phyloP scores from a whole-genome alignment of 2,329 filamentous ascomycete genomes.

The Cyphellophora attinorum region DNA sequence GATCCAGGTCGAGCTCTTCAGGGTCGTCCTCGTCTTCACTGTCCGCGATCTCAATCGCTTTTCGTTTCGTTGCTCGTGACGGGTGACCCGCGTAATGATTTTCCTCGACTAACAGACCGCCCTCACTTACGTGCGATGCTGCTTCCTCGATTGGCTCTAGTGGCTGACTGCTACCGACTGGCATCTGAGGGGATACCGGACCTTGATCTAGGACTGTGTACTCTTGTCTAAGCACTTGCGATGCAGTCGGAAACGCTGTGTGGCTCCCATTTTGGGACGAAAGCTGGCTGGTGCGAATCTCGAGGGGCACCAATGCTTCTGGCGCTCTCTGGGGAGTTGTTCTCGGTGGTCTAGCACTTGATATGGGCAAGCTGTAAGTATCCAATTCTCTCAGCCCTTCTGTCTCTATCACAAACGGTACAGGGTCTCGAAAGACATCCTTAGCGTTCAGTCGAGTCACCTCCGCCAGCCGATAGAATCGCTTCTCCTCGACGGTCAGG shows the following conservation, averaged over 20 bases:
- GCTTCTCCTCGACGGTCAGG: slow-evolving; percentile 22
- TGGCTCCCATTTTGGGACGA: slow-evolving; percentile 1
- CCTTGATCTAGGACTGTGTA: neutral
- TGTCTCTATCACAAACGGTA: slow-evolving; percentile 30
- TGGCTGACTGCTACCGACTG: no score
- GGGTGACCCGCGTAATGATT: neutral
- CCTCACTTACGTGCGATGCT: neutral
- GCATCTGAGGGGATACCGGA: no score
- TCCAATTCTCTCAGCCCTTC: slow-evolving; percentile 14
- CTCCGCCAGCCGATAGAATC: slow-evolving; percentile 46
- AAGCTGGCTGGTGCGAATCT: neutral
- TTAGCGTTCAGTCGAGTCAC: slow-evolving; percentile 57
- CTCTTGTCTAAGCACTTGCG: neutral
- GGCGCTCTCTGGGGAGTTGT: neutral
- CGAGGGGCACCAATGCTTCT: neutral
- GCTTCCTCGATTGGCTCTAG: no score
- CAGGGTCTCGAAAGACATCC: slow-evolving; percentile 22
- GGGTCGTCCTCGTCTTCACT: slow-evolving; percentile 31
- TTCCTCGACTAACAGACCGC: neutral
- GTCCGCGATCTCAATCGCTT: slow-evolving; percentile 33
- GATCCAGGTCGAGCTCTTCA: slow-evolving; percentile 22
- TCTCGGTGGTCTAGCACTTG: neutral
- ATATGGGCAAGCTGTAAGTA: neutral
- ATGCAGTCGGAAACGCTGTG: neutral
- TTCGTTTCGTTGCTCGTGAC: slow-evolving; percentile 26